These are phyloP conservation scores for Heliamphora pulchella DNA, from an alignment of 179 eudicot genomes.

Conservation along the genomic window DNA sequence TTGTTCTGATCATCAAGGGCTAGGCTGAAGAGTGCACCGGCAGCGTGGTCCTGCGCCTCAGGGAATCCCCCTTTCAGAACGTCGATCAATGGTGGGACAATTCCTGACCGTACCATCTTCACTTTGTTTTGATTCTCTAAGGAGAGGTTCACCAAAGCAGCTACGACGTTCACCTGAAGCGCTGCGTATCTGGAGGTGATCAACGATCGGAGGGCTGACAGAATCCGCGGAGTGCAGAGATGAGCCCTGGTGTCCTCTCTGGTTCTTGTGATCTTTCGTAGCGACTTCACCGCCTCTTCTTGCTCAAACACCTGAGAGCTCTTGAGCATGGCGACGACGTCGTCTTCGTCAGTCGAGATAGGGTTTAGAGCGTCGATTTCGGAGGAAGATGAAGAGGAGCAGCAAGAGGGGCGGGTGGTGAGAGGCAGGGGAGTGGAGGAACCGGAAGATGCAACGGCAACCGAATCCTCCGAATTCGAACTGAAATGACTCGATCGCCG, in stretches of 20 bases:
- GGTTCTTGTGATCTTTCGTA: conserved; percentile 56
- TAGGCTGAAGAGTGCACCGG: conserved; percentile 78
- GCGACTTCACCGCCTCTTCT: conserved; percentile 42
- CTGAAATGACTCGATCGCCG: conserved; percentile 31
- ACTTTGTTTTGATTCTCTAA: conserved; percentile 74
- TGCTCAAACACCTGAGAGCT: conserved; percentile 53
- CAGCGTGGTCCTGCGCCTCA: conserved; percentile 88
- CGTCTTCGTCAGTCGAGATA: conserved; percentile 40
- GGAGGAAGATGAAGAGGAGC: conserved; percentile 57
- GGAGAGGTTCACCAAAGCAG: conserved; percentile 73
- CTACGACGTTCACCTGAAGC: conserved; percentile 59
- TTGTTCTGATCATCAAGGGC: conserved; percentile 77
- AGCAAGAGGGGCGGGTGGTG: conserved; percentile 56
- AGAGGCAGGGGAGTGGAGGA: conserved; percentile 43
- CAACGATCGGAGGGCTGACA: conserved; percentile 46
- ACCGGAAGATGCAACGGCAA: conserved; percentile 24
- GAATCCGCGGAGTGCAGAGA: conserved; percentile 54
- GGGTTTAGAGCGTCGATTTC: conserved; percentile 41
- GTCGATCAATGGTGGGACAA: conserved; percentile 62
- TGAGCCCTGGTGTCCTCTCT: conserved; percentile 40
- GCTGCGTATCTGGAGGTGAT: conserved; percentile 46
- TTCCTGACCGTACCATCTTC: conserved; percentile 74
- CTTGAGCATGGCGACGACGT: conserved; percentile 30
- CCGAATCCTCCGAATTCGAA: conserved; percentile 47
- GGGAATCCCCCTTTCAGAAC: conserved; percentile 52